Evolutionary conservation across 805 yeast genomes (phyloP).

Genomic region (Cyberlindnera xylosilytica): DNA sequence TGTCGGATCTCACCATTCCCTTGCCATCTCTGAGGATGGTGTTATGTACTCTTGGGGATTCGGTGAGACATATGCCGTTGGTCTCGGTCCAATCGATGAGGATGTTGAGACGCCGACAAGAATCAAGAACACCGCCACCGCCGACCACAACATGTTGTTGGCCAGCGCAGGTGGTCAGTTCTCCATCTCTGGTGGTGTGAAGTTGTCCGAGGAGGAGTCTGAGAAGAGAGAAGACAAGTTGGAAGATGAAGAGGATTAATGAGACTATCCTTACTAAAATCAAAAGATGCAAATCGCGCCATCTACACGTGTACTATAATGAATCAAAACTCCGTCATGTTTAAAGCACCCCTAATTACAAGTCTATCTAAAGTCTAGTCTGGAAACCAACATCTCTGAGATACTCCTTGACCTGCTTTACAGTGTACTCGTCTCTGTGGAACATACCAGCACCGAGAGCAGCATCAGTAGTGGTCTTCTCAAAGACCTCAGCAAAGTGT

Average conservation of each 20-base stretch:
- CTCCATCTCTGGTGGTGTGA: constrained; percentile 80
- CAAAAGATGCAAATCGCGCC: not conserved
- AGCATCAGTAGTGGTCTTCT: constrained; percentile 83
- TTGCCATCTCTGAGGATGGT: constrained; percentile 84
- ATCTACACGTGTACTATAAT: not conserved
- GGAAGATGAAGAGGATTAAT: constrained; percentile 44
- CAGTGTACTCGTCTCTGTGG: constrained; percentile 92
- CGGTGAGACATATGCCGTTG: constrained; percentile 95
- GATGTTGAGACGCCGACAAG: constrained; percentile 88
- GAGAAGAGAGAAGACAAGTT: constrained; percentile 46
- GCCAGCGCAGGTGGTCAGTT: constrained; percentile 98
- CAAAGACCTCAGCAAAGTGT: constrained; percentile 87
- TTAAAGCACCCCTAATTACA: no score
- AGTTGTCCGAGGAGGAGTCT: constrained; percentile 36
- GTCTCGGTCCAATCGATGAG: constrained; percentile 84
- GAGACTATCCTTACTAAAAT: not conserved
- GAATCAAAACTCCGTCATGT: not conserved
- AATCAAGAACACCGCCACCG: constrained; percentile 92
- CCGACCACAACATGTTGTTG: constrained; percentile 61
- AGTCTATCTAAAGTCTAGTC: constrained; percentile 55
- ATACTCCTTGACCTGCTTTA: constrained; percentile 73
- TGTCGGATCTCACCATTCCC: constrained; percentile 88
- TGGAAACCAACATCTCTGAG: constrained; percentile 58
- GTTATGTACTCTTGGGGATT: constrained; percentile 95
- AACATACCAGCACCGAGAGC: constrained; percentile 99